A percentile compares a stretch with the other conserved stretches of the same genome.
Conservation (phyloP, 106 monocot genomes). For the Allium cepa region DNA sequence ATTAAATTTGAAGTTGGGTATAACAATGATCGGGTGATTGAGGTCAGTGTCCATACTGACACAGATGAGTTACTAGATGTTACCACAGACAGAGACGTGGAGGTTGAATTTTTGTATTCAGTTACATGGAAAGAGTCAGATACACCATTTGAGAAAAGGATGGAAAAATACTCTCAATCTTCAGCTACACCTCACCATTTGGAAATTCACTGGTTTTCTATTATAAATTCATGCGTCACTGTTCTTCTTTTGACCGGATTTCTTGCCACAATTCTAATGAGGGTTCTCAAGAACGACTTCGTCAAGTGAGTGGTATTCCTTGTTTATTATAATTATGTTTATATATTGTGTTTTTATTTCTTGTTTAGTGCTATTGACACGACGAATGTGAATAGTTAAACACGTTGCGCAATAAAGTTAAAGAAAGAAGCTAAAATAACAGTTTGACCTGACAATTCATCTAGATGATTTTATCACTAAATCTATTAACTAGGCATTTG, state of each 20-base stretch:
- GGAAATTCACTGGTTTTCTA: slow-evolving; percentile 87
- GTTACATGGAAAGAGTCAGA: slow-evolving; percentile 67
- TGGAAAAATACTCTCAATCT: slow-evolving; percentile 67
- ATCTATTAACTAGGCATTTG: too few species aligned
- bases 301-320: slow-evolving; percentile 45
- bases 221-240: slow-evolving; percentile 79
- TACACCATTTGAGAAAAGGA: slow-evolving; percentile 71
- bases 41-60: slow-evolving; percentile 53
- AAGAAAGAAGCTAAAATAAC: too few species aligned
- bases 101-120: slow-evolving; percentile 64
- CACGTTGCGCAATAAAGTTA: too few species aligned
- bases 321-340: background rate
- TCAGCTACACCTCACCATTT: slow-evolving; percentile 62
- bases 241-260: slow-evolving; percentile 78
- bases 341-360: background rate
- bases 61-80: slow-evolving; percentile 47
- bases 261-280: slow-evolving; percentile 78
- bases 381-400: too few species aligned
- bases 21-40: slow-evolving; percentile 69
- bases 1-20: slow-evolving; percentile 61
- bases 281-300: slow-evolving; percentile 84
- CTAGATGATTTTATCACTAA: too few species aligned
- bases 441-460: too few species aligned
- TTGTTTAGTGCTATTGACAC: background rate
- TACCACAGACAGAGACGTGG: slow-evolving; percentile 55